phyloP scores from a whole-genome alignment of 371 early-diverging fungal species.

The Haplosporangium sp. region DNA sequence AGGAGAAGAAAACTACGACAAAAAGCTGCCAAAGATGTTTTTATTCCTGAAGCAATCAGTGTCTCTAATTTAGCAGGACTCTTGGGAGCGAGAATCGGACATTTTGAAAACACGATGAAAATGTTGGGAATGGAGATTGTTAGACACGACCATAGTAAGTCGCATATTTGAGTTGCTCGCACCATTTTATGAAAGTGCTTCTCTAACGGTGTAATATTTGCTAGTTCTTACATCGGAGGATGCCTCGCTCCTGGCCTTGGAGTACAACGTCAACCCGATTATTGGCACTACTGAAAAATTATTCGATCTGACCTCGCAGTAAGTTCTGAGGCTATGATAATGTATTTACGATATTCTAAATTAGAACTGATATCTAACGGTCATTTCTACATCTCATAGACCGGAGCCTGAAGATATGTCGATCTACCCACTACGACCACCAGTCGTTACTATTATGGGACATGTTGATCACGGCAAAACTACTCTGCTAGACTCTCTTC shows the following conservation, averaged over 20 bases:
- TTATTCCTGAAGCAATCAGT: conserved; percentile 85
- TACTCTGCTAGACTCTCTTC: conserved; percentile 93
- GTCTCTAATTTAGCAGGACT: conserved; percentile 85
- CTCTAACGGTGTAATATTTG: not conserved
- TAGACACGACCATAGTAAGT: conserved; percentile 73
- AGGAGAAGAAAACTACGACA: conserved; percentile 29
- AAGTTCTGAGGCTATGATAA: not conserved
- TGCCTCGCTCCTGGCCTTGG: conserved; percentile 87
- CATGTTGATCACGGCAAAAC: conserved; percentile 99
- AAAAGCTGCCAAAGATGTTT: conserved; percentile 69
- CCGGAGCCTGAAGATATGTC: conserved; percentile 78
- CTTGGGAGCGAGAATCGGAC: conserved; percentile 81
- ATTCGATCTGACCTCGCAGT: conserved; percentile 33
- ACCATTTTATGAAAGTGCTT: not conserved
- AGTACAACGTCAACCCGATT: conserved; percentile 87
- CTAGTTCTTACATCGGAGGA: conserved; percentile 85
- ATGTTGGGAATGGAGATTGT: conserved; percentile 82
- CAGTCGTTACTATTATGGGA: conserved; percentile 98
- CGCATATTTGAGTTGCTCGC: conserved; percentile 33
- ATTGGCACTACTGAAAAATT: conserved; percentile 65
- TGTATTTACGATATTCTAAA: not conserved
- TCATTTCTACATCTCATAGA: conserved; percentile 32
- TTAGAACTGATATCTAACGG: too few species aligned
- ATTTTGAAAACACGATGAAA: conserved; percentile 76
- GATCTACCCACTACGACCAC: conserved; percentile 80